A percentile compares a stretch with the other conserved stretches of the same genome.
These are phyloP conservation scores for Paraphoma chrysanthemicola DNA, from an alignment of 2,329 filamentous ascomycete species.

Conservation along the genomic window DNA sequence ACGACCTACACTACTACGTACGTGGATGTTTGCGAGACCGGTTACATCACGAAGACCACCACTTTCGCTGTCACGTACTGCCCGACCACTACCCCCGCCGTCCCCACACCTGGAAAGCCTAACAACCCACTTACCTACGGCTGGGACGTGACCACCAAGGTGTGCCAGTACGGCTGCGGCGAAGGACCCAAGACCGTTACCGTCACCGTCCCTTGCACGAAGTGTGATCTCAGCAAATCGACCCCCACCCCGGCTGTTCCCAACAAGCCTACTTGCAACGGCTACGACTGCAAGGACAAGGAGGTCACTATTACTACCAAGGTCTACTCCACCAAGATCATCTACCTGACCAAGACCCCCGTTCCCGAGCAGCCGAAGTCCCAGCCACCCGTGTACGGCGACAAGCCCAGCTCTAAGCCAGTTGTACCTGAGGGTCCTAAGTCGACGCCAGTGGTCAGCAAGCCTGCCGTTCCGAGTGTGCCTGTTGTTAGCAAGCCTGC, in stretches of 20 bases:
- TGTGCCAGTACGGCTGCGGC: conserved; percentile 34
- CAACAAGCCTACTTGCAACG: conserved; percentile 6
- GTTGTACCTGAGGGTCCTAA: not conserved
- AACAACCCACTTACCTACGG: conserved; percentile 14
- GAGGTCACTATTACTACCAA: conserved; percentile 6
- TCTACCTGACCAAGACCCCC: conserved; percentile 26
- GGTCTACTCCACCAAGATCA: conserved; percentile 20
- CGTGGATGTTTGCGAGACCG: conserved; percentile 42
- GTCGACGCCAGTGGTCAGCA: not conserved
- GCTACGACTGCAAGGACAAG: conserved; percentile 4
- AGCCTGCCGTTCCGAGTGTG: conserved; percentile 3
- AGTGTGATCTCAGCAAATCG: conserved; percentile 12
- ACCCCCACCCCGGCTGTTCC: conserved; percentile 4
- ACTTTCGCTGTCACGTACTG: conserved; percentile 33
- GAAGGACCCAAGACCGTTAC: conserved; percentile 33
- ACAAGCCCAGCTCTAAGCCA: conserved; percentile 7
- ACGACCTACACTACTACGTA: conserved; percentile 37
- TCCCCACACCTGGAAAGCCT: conserved; percentile 10
- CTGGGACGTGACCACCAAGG: conserved; percentile 36
- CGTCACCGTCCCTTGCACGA: conserved; percentile 27
- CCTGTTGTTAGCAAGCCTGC: conserved; percentile 2
- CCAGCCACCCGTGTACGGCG: conserved; percentile 4
- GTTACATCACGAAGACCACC: conserved; percentile 40
- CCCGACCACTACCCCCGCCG: conserved; percentile 11
- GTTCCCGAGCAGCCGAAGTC: conserved; percentile 12